Percentiles rank a stretch among this genome's conserved stretches.
Conservation (phyloP, 768 basidiomycete genomes). For the Mycena capillaripes region DNA sequence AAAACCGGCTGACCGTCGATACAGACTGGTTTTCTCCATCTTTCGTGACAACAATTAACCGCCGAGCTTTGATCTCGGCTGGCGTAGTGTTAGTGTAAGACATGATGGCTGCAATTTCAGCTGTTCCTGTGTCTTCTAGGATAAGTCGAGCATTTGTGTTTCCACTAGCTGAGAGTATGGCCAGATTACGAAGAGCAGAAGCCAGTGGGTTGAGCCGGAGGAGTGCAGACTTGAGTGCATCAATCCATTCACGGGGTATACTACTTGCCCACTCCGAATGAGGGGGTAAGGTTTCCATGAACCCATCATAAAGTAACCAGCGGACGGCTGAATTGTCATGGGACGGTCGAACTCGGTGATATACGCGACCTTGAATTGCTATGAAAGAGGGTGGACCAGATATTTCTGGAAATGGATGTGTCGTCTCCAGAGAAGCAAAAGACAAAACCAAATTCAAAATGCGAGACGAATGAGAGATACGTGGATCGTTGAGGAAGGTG, state of each 20-base stretch:
- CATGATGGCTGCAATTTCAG: conserved; percentile 45
- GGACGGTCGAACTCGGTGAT: conserved; percentile 47
- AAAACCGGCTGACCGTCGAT: conserved; percentile 35
- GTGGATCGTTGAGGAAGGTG: conserved; percentile 41
- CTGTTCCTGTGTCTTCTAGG: conserved; percentile 38
- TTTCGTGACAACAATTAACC: background rate
- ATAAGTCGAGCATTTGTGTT: conserved; percentile 26
- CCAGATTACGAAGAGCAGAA: conserved; percentile 11
- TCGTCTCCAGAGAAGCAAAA: conserved; percentile 36
- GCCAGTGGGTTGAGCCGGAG: conserved; percentile 37
- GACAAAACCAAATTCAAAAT: conserved; percentile 43
- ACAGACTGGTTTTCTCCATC: background rate
- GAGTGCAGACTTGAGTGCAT: conserved; percentile 16
- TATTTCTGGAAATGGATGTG: conserved; percentile 40
- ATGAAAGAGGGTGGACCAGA: conserved; percentile 28
- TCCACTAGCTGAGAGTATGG: background rate
- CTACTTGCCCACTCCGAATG: background rate
- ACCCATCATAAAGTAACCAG: conserved; percentile 52
- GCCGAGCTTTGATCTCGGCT: background rate
- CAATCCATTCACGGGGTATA: conserved; percentile 34
- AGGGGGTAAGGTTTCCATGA: conserved; percentile 25
- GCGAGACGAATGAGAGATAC: conserved; percentile 42
- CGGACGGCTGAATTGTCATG: conserved; percentile 44
- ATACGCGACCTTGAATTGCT: conserved; percentile 47
- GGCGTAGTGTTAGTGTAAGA: background rate